Base-by-base conservation (phyloP, 176 grass and related monocot species). In the Chrysopogon serrulatus region DNA sequence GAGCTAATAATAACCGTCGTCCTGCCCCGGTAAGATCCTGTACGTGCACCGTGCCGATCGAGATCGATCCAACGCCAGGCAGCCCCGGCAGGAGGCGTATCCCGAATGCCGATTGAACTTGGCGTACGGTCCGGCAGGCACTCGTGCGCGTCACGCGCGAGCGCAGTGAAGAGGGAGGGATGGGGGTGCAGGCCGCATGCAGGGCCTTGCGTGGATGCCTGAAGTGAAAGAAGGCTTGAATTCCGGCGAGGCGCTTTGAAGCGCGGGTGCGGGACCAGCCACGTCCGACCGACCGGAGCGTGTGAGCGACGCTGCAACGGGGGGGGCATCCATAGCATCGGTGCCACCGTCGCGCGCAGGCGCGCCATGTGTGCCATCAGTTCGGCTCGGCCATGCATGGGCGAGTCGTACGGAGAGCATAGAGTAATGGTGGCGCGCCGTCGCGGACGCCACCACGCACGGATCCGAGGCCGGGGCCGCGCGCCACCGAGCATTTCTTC, bases 81-180 rank as follows among this genome's bases (percentile, higher is more conserved):
- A 24, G 9, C 14, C 13, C 10, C 21, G 73, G 49, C 73, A 3
- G 15, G 41, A 18, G 54, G 24, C 59, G 68, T 59, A 24, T 61
- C 68, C 61, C 68, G 76, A 21, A 59, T 0, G 31, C 61, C 68
- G 76, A 21, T 67, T 0, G 31, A 35, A 36, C 48, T 19, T 2
- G 19, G 26, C 66, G 36, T 12, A 1, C 32, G 18, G 12, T 28
- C 43, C 56, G 66, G 23, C 41, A 61, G 21, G 76, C 59, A 21
- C 76, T 69, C 69, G 39, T 13, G 63, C 78, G 4, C 8, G 87
- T 71, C 70, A 76, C 87, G 85, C 43, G 76, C 61, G 23, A 13
- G 5, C 30, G 81, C 34, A 74, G 76, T 79, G 42, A 74, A 40
- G 47, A 24, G 16, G 80, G 48, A 69, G 59, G 17, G 0, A 12